Conservation (phyloP, 352 stramenopile species). For the Saprolegnia parasitica region DNA sequence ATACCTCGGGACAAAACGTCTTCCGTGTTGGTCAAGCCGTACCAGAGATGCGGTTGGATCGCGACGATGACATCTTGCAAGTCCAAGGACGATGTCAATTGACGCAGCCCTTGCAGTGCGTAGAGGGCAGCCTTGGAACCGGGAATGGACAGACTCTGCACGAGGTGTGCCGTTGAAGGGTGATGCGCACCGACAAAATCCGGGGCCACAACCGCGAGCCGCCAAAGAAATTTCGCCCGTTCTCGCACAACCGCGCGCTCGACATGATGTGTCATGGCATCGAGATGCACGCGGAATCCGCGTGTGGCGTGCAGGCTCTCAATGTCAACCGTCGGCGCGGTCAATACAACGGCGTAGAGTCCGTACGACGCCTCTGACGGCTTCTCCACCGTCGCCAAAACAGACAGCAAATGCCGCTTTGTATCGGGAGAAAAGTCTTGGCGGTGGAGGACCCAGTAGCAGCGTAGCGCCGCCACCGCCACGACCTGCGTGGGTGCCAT, state of each 20-base stretch:
- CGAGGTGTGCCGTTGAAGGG: neutral
- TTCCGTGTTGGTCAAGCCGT: neutral
- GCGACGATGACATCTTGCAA: too few relatives aligned
- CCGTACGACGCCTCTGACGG: too few relatives aligned
- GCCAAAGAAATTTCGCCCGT: too few relatives aligned
- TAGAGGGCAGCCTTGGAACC: neutral
- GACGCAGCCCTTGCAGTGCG: neutral
- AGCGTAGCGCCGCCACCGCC: neutral
- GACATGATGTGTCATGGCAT: too few relatives aligned
- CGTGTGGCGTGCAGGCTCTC: too few relatives aligned
- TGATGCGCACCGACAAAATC: neutral
- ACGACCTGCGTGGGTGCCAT: too few relatives aligned
- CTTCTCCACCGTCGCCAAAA: too few relatives aligned
- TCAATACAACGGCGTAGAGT: too few relatives aligned
- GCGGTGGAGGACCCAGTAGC: neutral
- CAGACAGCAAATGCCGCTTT: neutral
- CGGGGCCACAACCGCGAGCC: neutral
- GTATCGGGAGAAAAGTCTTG: neutral
- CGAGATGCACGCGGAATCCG: too few relatives aligned
- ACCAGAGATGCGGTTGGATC: neutral
- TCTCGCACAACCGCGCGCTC: too few relatives aligned
- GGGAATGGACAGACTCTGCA: neutral
- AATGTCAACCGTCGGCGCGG: too few relatives aligned
- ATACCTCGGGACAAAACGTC: neutral
- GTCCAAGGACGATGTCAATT: neutral